Percentiles rank a stretch among this genome's conserved stretches.
phyloP scores from a whole-genome alignment of 768 basidiomycete species.

The Termitomyces sp. region DNA sequence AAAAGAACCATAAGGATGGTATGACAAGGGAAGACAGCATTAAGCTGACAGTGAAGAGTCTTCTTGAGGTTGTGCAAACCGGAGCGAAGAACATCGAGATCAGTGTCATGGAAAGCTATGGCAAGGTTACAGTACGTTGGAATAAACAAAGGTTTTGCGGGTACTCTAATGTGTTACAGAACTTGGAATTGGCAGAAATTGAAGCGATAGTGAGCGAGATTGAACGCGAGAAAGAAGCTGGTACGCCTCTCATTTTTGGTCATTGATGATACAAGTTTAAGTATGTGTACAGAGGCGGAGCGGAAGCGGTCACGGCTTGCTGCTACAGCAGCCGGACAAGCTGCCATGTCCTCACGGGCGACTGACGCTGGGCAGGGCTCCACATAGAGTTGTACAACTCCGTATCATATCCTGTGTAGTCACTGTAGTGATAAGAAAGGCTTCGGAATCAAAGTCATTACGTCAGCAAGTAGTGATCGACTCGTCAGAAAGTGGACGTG shows the following conservation, averaged over 20 bases:
- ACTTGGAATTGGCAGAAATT: slow-evolving; percentile 81
- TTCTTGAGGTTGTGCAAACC: slow-evolving; percentile 97
- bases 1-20: slow-evolving; percentile 96
- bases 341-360: slow-evolving; percentile 73
- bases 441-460: slow-evolving; percentile 5
- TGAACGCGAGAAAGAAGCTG: slow-evolving; percentile 95
- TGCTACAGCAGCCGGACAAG: slow-evolving; percentile 87
- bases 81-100: slow-evolving; percentile 99
- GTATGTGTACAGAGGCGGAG: slow-evolving; percentile 71
- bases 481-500: slow-evolving; percentile 20
- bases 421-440: not conserved
- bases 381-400: slow-evolving; percentile 14
- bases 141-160: not conserved
- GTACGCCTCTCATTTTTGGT: slow-evolving; percentile 34
- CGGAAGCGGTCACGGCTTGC: slow-evolving; percentile 87
- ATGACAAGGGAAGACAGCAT: slow-evolving; percentile 85
- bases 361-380: slow-evolving; percentile 28
- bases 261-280: not conserved
- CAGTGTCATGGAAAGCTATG: slow-evolving; percentile 94
- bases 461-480: slow-evolving; percentile 13
- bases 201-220: slow-evolving; percentile 90
- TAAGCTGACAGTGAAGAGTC: slow-evolving; percentile 91
- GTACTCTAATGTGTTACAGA: slow-evolving; percentile 40
- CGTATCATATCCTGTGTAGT: not conserved
- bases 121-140: slow-evolving; percentile 75